Base-by-base conservation (phyloP, 2,329 filamentous ascomycete genomes). In the Diaporthe vexans region DNA sequence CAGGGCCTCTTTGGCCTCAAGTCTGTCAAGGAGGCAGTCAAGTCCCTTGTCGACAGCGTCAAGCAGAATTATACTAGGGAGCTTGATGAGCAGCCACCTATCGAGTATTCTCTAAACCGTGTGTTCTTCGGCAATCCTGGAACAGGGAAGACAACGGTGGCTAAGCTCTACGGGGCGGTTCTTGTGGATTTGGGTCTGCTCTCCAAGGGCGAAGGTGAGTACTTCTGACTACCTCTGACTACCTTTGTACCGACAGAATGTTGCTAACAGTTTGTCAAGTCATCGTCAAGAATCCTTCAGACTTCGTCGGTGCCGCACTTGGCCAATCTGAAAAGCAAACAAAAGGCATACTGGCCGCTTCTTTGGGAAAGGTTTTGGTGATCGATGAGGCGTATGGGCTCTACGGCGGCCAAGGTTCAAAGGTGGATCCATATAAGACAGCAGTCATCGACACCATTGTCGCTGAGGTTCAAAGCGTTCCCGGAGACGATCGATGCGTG, bases 311-410 rank as follows among this genome's bases (percentile, higher is more conserved):
- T 0, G 82, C 81, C 11, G 85, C 79, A 0, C 75, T 96, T 0
- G 94, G 94, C 0, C 84, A 88, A 1, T 95, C 94, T 0, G 94
- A 96, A 80, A 85, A 87, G 2, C 90, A 91, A 46, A 95, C 94
- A 0, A 95, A 94, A 77, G 91, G 85, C 0, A 95, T 95, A 9
- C 85, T 96, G 0, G 90, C 89, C 0, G 84, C 91, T 0, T 91
- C 92, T 0, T 76, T 88, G 0, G 94, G 94, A 0, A 96, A 95
- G 76, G 93, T 95, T 0, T 86, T 96, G 0, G 89, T 96, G 19
- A 95, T 96, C 3, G 94, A 96, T 76, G 94, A 97, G 79, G 94
- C 94, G 0, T 95, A 96, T 76, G 90, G 91, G 46, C 85, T 96
- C 0, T 89, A 86, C 59, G 81, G 83, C 1, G 84, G 84, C 0